phyloP scores from a whole-genome alignment of 345 rosid species.

The Eucalyptus pauciflora region DNA sequence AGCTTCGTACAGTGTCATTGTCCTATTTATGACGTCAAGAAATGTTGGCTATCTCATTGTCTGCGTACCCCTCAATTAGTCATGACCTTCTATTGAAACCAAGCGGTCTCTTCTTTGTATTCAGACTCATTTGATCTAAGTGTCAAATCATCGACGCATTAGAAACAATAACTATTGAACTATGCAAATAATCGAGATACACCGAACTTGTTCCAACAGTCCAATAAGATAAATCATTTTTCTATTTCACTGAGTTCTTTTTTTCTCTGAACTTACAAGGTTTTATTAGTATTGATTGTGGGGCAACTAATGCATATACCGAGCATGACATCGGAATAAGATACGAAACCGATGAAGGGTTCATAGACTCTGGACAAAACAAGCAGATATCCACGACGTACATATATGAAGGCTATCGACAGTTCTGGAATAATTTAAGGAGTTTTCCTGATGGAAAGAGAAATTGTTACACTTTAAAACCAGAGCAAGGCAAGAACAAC shows the following conservation, averaged over 20 bases:
- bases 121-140: not conserved
- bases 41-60: not conserved
- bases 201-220: not conserved
- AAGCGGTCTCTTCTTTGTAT: too few relatives aligned
- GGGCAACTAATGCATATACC: not conserved
- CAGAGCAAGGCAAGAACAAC: not conserved
- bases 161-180: too few relatives aligned
- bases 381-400: not conserved
- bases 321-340: not conserved
- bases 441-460: slow-evolving; percentile 11
- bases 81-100: not conserved
- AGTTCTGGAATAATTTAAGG: not conserved
- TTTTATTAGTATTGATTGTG: slow-evolving; percentile 15
- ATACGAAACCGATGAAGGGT: not conserved
- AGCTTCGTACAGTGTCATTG: not conserved
- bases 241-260: too few relatives aligned
- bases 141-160: not conserved
- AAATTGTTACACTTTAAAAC: slow-evolving; percentile 10
- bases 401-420: fast-evolving
- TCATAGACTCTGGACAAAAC: not conserved
- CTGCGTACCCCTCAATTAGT: not conserved
- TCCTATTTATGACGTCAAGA: not conserved
- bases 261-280: not conserved
- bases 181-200: fast-evolving
- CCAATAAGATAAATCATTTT: too few relatives aligned